phyloP scores from a whole-genome alignment of 345 rosid species.

The Aquilaria sinensis region DNA sequence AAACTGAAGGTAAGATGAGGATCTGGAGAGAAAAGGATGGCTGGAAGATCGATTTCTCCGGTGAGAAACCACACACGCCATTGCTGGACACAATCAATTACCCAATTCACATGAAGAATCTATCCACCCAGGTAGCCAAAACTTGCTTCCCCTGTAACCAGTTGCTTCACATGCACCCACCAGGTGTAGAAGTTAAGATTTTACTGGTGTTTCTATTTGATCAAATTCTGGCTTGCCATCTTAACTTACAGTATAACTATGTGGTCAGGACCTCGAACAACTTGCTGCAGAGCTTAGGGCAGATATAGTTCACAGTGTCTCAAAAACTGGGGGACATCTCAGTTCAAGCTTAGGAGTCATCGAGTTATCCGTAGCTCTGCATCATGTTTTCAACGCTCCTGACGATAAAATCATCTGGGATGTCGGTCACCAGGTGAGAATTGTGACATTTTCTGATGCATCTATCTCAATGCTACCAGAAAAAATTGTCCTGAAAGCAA shows the following conservation, averaged over 20 bases:
- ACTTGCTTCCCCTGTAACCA: not conserved
- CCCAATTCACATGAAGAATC: constrained; percentile 73
- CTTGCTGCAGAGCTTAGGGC: constrained; percentile 60
- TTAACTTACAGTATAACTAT: not conserved
- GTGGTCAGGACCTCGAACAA: constrained; percentile 55
- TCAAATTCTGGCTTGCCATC: not conserved
- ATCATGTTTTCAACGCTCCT: constrained; percentile 57
- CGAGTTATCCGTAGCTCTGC: constrained; percentile 56
- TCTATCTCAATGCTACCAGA: not conserved
- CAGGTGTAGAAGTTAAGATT: not conserved
- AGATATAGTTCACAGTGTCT: constrained; percentile 46
- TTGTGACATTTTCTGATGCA: not conserved
- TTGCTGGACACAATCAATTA: constrained; percentile 65
- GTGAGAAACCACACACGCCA: constrained; percentile 55
- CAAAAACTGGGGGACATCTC: constrained; percentile 64
- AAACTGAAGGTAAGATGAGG: constrained; percentile 25
- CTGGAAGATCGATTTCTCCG: constrained; percentile 41
- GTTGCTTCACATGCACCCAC: not conserved
- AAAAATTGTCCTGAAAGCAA: not conserved
- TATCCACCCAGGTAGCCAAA: constrained; percentile 40
- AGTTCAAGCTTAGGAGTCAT: constrained; percentile 65
- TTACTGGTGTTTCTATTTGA: not conserved
- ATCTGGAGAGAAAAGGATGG: constrained; percentile 29
- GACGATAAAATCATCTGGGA: constrained; percentile 76
- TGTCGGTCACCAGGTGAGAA: constrained; percentile 71